A percentile compares a stretch with the other conserved stretches of the same genome.
These are phyloP conservation scores for Malassezia vespertilionis DNA, from an alignment of 1,284 basidiomycete species.

Conservation along the genomic window DNA sequence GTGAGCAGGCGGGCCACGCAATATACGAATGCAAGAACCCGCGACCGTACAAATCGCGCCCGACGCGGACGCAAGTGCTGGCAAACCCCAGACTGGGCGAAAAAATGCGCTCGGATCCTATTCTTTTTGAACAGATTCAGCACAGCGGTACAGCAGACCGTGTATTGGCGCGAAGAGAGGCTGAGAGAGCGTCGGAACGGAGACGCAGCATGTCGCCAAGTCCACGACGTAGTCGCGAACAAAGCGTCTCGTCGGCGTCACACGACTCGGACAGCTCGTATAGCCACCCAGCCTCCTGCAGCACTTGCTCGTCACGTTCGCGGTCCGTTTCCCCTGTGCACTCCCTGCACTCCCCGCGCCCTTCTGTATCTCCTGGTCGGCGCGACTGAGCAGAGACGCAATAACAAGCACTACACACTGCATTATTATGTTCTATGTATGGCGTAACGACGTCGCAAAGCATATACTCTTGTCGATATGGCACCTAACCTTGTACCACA, in stretches of 20 bases:
- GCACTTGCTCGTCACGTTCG: neutral
- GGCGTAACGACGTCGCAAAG: too few relatives aligned
- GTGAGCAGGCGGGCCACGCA: slow-evolving; percentile 13
- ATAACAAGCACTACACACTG: too few relatives aligned
- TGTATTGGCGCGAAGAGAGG: too few relatives aligned
- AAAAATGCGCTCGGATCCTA: neutral
- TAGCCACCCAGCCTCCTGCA: slow-evolving; percentile 2
- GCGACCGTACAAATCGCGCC: slow-evolving; percentile 11
- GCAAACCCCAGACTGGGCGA: slow-evolving; percentile 5
- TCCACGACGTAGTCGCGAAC: neutral
- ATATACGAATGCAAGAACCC: slow-evolving; percentile 18
- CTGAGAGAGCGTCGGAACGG: neutral
- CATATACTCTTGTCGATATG: too few relatives aligned
- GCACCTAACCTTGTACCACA: too few relatives aligned
- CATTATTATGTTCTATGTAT: too few relatives aligned
- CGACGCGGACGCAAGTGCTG: slow-evolving; percentile 11
- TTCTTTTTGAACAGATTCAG: neutral
- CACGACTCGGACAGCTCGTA: neutral
- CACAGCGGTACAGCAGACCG: slow-evolving; percentile 1
- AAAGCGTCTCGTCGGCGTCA: neutral
- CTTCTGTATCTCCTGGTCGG: too few relatives aligned
- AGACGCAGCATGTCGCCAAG: neutral
- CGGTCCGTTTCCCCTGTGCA: too few relatives aligned
- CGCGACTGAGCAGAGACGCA: too few relatives aligned
- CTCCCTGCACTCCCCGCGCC: too few relatives aligned